These are phyloP conservation scores for Obelidium mucronatum DNA, from an alignment of 192 early-diverging fungal species.

Conservation along the genomic window DNA sequence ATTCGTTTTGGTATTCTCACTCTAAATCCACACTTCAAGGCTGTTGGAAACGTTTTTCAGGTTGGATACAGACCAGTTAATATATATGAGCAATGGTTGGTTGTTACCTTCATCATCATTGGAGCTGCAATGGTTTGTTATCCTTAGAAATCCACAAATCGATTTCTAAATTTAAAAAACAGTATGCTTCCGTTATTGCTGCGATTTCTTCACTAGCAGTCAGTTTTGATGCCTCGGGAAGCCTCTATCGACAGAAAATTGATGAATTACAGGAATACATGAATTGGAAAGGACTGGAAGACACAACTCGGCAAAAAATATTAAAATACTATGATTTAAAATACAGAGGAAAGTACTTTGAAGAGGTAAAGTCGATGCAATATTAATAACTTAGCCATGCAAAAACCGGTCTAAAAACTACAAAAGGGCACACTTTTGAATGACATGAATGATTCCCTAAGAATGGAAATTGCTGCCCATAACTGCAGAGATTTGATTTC, in stretches of 20 bases:
- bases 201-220: constrained; percentile 56
- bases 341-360: constrained; percentile 58
- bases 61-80: constrained; percentile 33
- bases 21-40: constrained; percentile 44
- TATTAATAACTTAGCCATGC: background rate
- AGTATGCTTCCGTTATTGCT: constrained; percentile 52
- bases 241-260: constrained; percentile 49
- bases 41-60: constrained; percentile 45
- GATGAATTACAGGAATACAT: constrained; percentile 62
- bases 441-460: constrained; percentile 34
- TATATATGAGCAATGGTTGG: constrained; percentile 41
- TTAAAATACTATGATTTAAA: constrained; percentile 52
- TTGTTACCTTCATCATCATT: constrained; percentile 40
- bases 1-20: background rate
- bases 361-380: too few relatives aligned
- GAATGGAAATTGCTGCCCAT: constrained; percentile 40
- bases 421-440: constrained; percentile 12
- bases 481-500: constrained; percentile 36
- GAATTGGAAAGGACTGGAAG: constrained; percentile 42
- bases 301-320: constrained; percentile 31
- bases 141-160: constrained; percentile 43
- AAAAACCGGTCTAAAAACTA: too few relatives aligned
- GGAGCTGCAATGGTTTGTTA: constrained; percentile 51
- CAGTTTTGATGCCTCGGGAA: constrained; percentile 55
- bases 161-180: constrained; percentile 44